phyloP scores from a whole-genome alignment of 75 land plant genomes.

The Pinus albicaulis region DNA sequence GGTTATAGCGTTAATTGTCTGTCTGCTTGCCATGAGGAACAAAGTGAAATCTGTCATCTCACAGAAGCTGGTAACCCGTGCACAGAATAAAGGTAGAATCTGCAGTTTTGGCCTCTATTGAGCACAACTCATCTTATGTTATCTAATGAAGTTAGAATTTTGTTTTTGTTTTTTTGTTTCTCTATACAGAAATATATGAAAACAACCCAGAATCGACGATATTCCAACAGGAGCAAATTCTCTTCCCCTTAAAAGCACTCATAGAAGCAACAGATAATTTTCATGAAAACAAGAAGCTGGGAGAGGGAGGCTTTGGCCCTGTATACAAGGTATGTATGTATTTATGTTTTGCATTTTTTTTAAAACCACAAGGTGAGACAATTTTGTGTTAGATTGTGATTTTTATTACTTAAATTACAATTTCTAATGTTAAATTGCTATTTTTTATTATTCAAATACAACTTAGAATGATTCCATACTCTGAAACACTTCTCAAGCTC shows the following conservation, averaged over 20 bases:
- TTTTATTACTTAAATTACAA: not conserved
- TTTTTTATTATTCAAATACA: too few species aligned
- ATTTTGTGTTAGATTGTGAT: not conserved
- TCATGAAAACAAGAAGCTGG: not conserved
- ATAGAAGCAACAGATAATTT: not conserved
- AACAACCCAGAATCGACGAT: not conserved
- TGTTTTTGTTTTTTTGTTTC: not conserved
- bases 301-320: conserved; percentile 3
- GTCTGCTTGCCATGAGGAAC: not conserved
- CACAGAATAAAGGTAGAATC: not conserved
- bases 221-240: not conserved
- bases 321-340: not conserved
- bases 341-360: too few species aligned
- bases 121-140: too few species aligned
- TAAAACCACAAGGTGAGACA: not conserved
- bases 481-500: too few species aligned
- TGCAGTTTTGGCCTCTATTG: not conserved
- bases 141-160: not conserved
- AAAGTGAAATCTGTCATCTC: not conserved
- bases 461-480: too few species aligned
- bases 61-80: not conserved
- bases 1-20: not conserved
- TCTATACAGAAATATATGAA: not conserved
- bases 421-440: too few species aligned
- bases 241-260: not conserved